Conservation (phyloP, 139 green algal species). For the Asterochloris erici region DNA sequence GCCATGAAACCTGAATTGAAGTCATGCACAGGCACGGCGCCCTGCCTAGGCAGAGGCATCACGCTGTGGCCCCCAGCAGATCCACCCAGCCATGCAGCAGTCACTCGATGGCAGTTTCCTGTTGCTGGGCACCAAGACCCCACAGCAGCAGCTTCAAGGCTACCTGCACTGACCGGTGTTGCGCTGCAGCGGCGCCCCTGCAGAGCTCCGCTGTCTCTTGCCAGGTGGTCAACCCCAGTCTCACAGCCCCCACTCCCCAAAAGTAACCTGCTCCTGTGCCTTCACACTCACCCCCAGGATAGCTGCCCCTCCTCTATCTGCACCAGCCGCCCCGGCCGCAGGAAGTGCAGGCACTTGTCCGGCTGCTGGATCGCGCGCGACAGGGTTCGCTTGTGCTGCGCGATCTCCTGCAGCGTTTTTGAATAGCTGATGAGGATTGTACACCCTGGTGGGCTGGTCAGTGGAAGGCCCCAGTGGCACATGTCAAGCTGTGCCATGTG, state of each 20-base stretch:
- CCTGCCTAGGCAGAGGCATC: too few relatives aligned
- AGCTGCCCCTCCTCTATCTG: constrained; percentile 23
- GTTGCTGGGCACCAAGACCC: too few relatives aligned
- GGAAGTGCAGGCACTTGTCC: constrained; percentile 64
- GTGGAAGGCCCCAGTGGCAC: too few relatives aligned
- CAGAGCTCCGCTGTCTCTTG: neutral
- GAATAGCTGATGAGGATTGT: neutral
- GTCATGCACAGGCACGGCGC: too few relatives aligned
- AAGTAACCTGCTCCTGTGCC: constrained; percentile 4
- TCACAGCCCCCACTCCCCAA: constrained; percentile 50
- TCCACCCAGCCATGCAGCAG: too few relatives aligned
- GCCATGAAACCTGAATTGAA: too few relatives aligned
- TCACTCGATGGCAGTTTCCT: too few relatives aligned
- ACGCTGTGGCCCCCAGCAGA: too few relatives aligned
- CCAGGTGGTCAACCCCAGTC: neutral
- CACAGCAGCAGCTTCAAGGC: too few relatives aligned
- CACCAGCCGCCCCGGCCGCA: constrained; percentile 79
- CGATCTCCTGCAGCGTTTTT: neutral
- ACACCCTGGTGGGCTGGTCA: too few relatives aligned
- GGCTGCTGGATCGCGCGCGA: constrained; percentile 36
- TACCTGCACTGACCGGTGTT: too few relatives aligned
- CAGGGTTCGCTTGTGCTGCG: constrained; percentile 25
- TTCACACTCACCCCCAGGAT: constrained; percentile 73
- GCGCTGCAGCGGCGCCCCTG: neutral
- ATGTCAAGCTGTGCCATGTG: too few relatives aligned